Base-by-base conservation (phyloP, 257 asterid species). In the Salvia miltiorrhiza region DNA sequence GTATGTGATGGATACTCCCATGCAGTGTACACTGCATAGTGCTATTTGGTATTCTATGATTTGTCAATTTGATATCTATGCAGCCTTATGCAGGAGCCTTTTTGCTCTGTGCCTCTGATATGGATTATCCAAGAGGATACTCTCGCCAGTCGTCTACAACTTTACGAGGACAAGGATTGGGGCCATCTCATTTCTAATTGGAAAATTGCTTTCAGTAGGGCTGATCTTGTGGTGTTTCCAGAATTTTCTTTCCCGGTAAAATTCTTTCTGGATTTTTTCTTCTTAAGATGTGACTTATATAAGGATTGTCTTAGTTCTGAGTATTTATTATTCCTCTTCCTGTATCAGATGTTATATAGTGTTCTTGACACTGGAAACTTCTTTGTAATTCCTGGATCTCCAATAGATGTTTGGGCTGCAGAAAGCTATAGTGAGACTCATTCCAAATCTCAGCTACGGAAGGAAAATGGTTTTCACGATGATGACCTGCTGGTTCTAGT, bases 51-150 rank as follows among this genome's bases (percentile, higher is more conserved):
- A 73, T 81, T 62, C 82, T 86, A 76, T 84, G 83, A 84, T 84
- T 77, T 83, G 86, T 87, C 90, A 86, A 81, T 86, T 87, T 85
- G 89, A 91, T 82, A 86, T 85, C 78, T 87, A 71, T 89, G 95
- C 99, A 94, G 99, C 96, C 97, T 94, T 80, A 91, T 94, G 99
- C 99, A 89, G 97, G 97, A 94, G 95, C 99, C 99, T 41, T 94
- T 94, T 77, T 83, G 97, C 97, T 94, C 96, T 80, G 91, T 94
- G 78, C 95, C 97, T 40, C 88, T 94, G 33, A 77, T 94, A 81
- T 94, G 97, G 99, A 87, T 91, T 66, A 81, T 94, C 83, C 95
- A 94, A 79, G 96, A 88, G 78, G 97, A 91, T 79, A 82, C 87
- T 16, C 97, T 94, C 47, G 96, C 95, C 72, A 80, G 63, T 67